These are phyloP conservation scores for Scleromitrula shiraiana DNA, from an alignment of 2,329 filamentous ascomycete genomes.

Conservation along the genomic window DNA sequence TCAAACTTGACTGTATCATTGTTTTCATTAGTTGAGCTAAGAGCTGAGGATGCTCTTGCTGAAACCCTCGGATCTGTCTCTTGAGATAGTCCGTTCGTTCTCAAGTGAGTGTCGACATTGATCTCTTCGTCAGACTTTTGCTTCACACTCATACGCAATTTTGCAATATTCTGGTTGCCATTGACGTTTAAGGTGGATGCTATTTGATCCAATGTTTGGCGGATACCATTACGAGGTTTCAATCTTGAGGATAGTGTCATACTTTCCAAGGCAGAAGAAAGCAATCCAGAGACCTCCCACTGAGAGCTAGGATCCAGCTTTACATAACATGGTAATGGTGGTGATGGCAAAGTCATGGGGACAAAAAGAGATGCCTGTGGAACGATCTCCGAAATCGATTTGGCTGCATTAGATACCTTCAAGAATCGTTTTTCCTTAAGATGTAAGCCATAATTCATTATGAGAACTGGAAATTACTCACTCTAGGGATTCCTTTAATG, in stretches of 20 bases:
- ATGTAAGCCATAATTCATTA: conserved; percentile 11
- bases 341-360: conserved; percentile 60
- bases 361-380: conserved; percentile 69
- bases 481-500: conserved; percentile 43
- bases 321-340: conserved; percentile 47
- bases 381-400: conserved; percentile 60
- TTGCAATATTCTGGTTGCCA: conserved; percentile 73
- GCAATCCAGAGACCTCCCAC: conserved; percentile 75
- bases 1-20: conserved; percentile 29
- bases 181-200: conserved; percentile 62
- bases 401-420: conserved; percentile 65
- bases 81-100: conserved; percentile 15
- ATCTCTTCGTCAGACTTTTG: conserved; percentile 10
- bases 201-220: conserved; percentile 49
- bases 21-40: conserved; percentile 21
- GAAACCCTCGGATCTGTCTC: conserved; percentile 27
- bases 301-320: conserved; percentile 52
- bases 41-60: conserved; percentile 10
- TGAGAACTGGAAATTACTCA: conserved; percentile 30
- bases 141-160: conserved; percentile 54
- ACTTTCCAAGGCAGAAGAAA: conserved; percentile 70
- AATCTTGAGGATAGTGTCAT: conserved; percentile 70
- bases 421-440: conserved; percentile 53
- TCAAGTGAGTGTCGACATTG: neutral
- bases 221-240: conserved; percentile 36